These are phyloP conservation scores for Dictyophora rubrovolvata DNA, from an alignment of 768 basidiomycete genomes.

Conservation along the genomic window DNA sequence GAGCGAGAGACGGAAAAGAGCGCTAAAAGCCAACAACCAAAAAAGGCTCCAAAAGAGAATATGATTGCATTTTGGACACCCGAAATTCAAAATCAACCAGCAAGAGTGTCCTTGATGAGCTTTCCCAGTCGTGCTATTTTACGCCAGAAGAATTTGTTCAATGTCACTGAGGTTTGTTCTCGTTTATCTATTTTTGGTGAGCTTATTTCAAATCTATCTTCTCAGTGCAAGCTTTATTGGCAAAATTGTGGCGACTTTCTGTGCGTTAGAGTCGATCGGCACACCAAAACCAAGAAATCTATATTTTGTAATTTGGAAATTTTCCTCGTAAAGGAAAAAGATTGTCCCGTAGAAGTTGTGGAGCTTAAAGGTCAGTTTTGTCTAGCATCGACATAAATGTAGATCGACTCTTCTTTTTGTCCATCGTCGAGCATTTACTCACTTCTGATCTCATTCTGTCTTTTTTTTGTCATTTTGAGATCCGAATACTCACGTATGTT, in stretches of 20 bases:
- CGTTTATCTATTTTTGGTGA: neutral
- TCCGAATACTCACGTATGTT: constrained; percentile 5
- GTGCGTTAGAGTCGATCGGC: constrained; percentile 97
- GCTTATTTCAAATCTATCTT: neutral
- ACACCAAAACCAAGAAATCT: constrained; percentile 97
- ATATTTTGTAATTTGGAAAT: constrained; percentile 98
- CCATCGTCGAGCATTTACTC: neutral
- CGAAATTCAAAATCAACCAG: constrained; percentile 92
- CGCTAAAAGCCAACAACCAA: constrained; percentile 35
- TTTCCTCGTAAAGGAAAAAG: constrained; percentile 94
- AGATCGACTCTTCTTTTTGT: neutral
- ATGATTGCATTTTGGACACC: constrained; percentile 98
- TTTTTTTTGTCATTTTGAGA: neutral
- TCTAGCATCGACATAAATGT: neutral
- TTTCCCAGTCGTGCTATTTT: constrained; percentile 79
- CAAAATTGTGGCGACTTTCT: constrained; percentile 98
- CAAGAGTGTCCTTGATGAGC: constrained; percentile 84
- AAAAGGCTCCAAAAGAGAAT: constrained; percentile 67
- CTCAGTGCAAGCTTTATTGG: constrained; percentile 94
- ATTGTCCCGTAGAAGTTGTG: constrained; percentile 94
- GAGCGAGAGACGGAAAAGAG: constrained; percentile 44
- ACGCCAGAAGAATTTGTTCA: constrained; percentile 94
- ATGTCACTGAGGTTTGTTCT: constrained; percentile 80
- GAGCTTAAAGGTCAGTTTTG: constrained; percentile 78
- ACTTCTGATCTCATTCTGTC: neutral